A percentile compares a stretch with the other conserved stretches of the same genome.
Evolutionary conservation across 345 rosid species (phyloP).

Genomic region (Eucalyptus globulus): DNA sequence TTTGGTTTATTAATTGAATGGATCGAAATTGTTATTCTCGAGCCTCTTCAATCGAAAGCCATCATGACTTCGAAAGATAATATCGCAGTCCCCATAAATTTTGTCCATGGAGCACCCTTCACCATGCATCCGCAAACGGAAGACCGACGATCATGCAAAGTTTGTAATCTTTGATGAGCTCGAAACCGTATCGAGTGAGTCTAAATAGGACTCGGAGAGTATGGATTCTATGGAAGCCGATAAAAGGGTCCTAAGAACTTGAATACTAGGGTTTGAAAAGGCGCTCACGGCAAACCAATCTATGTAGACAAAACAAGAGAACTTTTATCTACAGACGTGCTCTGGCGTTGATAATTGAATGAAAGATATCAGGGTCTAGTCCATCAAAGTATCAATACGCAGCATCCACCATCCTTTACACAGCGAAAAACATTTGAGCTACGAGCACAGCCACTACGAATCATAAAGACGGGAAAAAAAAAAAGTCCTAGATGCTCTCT

Average conservation of each 20-base stretch:
- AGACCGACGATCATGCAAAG: background rate
- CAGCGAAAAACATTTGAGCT: background rate
- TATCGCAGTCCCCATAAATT: too few relatives aligned
- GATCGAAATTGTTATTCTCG: background rate
- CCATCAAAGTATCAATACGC: background rate
- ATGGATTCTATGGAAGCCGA: background rate
- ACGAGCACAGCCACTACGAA: background rate
- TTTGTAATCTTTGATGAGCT: background rate
- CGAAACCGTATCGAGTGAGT: accelerated
- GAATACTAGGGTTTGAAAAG: background rate
- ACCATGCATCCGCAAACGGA: background rate
- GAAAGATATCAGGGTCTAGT: background rate
- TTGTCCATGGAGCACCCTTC: background rate
- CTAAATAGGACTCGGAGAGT: background rate
- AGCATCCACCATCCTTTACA: background rate
- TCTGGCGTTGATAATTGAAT: background rate
- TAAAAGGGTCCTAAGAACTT: background rate
- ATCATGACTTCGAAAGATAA: background rate
- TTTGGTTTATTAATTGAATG: background rate
- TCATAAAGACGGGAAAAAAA: background rate
- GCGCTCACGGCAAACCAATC: too few relatives aligned
- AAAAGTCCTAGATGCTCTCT: background rate
- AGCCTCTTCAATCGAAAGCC: background rate
- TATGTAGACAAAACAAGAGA: too few relatives aligned
- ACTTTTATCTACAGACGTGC: too few relatives aligned